Base-by-base conservation (phyloP, 2,329 filamentous ascomycete species). In the Pleomassaria siparia region DNA sequence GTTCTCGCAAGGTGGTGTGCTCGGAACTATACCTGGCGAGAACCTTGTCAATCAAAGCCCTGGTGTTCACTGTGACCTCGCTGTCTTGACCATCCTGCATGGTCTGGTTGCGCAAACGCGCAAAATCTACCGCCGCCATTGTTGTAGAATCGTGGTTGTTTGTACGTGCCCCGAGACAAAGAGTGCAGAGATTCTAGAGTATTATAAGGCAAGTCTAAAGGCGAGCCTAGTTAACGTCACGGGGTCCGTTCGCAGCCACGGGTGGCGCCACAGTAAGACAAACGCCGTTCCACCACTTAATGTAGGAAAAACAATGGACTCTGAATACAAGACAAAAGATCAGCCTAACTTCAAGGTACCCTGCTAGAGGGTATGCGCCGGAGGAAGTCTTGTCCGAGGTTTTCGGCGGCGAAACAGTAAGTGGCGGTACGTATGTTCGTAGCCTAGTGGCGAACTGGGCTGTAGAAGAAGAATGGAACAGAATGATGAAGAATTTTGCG, bases 11-110 rank as follows among this genome's bases (percentile, higher is more conserved):
- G 11, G 83, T 84, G 11, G 82, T 85, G 86, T 92, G 96, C 76
- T 99, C 95, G 61, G 94, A 92, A 2, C 91, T 96, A 69, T 99
- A 99, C 65, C 94, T 82, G 9, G 94, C 94, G 41, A 99, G 81
- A 10, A 99, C 92, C 73, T 99, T 99, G 75, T 97, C 95, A 67
- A 99, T 99, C 60, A 99, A 74, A 35, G 94, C 94, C 64, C 95
- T 82, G 40, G 94, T 99, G 67, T 99, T 96, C 64, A 99, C 94
- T 0, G 94, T 99, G 47, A 99, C 94, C 33, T 94, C 94, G 72
- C 97, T 94, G 71, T 97, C 94, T 60, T 95, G 90, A 51, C 91
- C 88, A 56, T 89, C 89, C 47, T 89, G 87, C 76, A 99, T 82
- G 21, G 94, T 94, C 62, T 90, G 88, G 59, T 92, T 91, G 65